Evolutionary conservation across 305 asterid genomes (phyloP).

Genomic region (Fraxinus sp.): DNA sequence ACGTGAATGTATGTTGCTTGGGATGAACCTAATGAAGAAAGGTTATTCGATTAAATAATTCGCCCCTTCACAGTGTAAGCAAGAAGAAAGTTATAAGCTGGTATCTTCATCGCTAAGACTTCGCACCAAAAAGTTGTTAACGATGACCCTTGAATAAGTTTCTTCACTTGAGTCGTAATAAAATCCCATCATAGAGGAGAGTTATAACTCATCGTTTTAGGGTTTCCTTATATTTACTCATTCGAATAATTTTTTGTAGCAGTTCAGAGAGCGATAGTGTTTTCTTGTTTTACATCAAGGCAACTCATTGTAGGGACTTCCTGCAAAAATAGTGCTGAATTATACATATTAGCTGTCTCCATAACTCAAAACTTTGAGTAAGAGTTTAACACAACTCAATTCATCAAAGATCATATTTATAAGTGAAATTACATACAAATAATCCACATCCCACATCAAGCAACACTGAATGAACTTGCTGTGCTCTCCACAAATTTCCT

Average conservation of each 20-base stretch:
- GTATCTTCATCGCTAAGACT: background rate
- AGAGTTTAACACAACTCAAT: background rate
- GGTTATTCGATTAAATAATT: background rate
- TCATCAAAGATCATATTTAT: background rate
- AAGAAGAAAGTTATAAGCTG: background rate
- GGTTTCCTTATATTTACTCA: background rate
- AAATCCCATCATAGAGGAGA: background rate
- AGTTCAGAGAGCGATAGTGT: background rate
- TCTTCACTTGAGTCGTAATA: background rate
- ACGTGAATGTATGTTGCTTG: background rate
- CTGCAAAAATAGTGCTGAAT: background rate
- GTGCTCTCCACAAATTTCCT: conserved; percentile 76
- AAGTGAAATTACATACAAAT: background rate
- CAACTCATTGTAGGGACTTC: background rate
- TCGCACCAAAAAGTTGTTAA: background rate
- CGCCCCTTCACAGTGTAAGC: background rate
- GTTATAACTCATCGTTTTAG: background rate
- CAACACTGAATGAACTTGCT: conserved; percentile 71
- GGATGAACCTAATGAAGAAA: background rate
- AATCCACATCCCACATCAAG: conserved; percentile 27
- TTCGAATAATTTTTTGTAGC: background rate
- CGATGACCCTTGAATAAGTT: background rate
- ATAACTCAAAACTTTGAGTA: background rate
- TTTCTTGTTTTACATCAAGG: background rate
- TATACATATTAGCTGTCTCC: background rate